Evolutionary conservation across 2,329 filamentous ascomycete genomes (phyloP).

Genomic region (Peltaster fructicola): DNA sequence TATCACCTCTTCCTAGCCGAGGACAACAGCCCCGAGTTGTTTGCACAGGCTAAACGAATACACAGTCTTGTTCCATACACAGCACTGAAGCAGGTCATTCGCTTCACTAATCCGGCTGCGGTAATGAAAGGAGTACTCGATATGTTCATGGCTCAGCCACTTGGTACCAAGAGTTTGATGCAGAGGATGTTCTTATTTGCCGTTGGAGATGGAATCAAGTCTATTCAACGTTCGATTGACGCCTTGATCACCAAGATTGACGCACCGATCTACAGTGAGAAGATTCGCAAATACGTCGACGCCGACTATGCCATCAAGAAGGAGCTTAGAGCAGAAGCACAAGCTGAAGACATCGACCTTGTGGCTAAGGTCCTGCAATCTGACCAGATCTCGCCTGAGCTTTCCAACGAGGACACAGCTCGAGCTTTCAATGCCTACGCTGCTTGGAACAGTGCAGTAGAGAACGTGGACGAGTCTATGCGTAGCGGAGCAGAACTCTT

Average conservation of each 20-base stretch:
- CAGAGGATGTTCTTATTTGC: constrained; percentile 90
- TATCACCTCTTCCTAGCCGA: constrained; percentile 96
- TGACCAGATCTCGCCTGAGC: constrained; percentile 53
- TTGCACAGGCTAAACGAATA: constrained; percentile 83
- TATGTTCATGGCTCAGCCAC: constrained; percentile 87
- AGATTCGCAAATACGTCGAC: constrained; percentile 64
- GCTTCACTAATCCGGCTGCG: constrained; percentile 85
- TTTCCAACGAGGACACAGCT: constrained; percentile 59
- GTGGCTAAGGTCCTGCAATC: constrained; percentile 72
- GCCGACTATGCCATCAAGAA: constrained; percentile 59
- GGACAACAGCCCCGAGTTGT: constrained; percentile 92
- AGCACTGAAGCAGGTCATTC: constrained; percentile 88
- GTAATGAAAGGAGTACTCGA: constrained; percentile 95
- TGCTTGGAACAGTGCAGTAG: constrained; percentile 86
- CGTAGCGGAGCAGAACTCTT: constrained; percentile 82
- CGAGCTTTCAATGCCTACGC: constrained; percentile 88
- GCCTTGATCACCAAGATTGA: constrained; percentile 57
- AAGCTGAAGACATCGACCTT: constrained; percentile 58
- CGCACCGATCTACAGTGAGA: constrained; percentile 62
- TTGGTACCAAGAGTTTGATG: constrained; percentile 74
- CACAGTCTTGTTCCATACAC: constrained; percentile 90
- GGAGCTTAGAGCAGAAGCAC: constrained; percentile 55
- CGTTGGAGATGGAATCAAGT: constrained; percentile 73
- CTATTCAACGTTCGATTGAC: constrained; percentile 76
- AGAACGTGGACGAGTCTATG: constrained; percentile 77